Percentiles rank a stretch among this genome's conserved stretches.
phyloP scores from a whole-genome alignment of 2,329 filamentous ascomycete species.

The Exophiala sp. region DNA sequence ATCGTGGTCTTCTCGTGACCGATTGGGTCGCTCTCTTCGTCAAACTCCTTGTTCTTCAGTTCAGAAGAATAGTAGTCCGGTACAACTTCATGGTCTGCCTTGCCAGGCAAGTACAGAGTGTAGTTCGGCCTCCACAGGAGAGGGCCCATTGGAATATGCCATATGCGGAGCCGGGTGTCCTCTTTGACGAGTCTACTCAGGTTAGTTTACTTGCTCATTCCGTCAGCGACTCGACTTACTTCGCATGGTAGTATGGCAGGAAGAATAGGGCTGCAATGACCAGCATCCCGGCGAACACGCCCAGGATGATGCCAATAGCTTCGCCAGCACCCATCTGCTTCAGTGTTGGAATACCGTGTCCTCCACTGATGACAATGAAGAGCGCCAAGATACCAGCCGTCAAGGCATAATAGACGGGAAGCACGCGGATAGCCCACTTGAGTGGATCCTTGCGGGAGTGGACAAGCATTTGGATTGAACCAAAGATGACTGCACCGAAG shows the following conservation, averaged over 20 bases:
- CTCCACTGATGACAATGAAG: conserved; percentile 10
- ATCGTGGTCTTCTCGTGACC: not conserved
- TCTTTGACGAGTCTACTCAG: conserved; percentile 32
- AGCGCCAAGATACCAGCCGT: conserved; percentile 6
- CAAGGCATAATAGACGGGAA: conserved; percentile 8
- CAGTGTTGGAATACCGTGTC: conserved; percentile 10
- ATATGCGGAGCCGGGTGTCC: conserved; percentile 32
- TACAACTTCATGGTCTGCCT: conserved; percentile 23
- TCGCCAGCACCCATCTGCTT: conserved; percentile 28
- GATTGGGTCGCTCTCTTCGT: not conserved
- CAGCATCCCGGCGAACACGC: conserved; percentile 1
- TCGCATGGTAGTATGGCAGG: conserved; percentile 5
- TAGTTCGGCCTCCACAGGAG: conserved; percentile 38
- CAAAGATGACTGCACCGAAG: conserved; percentile 66
- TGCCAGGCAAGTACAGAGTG: conserved; percentile 39
- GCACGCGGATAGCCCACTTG: not conserved
- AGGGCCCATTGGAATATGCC: conserved; percentile 38
- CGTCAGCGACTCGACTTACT: not conserved
- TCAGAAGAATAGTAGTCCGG: conserved; percentile 11
- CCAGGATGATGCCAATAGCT: conserved; percentile 12
- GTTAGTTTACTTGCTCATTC: not conserved
- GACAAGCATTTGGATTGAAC: conserved; percentile 67
- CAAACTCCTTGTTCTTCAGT: not conserved
- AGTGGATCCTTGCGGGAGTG: conserved; percentile 66
- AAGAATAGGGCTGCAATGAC: conserved; percentile 10